These are phyloP conservation scores for Fusarium sp. DNA, from an alignment of 2,329 filamentous ascomycete genomes.

Conservation along the genomic window DNA sequence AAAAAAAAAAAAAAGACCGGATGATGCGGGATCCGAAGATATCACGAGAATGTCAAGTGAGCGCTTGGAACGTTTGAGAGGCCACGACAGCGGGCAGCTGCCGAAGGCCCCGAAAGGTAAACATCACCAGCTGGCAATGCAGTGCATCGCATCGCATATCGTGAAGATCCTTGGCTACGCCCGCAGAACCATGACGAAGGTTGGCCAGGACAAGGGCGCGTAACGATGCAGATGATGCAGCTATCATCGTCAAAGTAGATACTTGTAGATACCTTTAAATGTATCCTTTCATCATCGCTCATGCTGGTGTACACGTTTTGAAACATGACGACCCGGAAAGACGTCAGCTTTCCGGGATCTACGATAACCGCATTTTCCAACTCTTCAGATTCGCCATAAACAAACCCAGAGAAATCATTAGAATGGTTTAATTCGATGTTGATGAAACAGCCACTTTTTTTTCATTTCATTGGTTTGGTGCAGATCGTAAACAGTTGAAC, in stretches of 20 bases:
- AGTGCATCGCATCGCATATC: not conserved
- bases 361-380: constrained; percentile 14
- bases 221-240: not conserved
- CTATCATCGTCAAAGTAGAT: not conserved
- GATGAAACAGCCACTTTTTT: constrained; percentile 22
- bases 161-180: not conserved
- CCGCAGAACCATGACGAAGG: not conserved
- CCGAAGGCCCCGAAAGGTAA: not conserved
- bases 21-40: not conserved
- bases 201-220: not conserved
- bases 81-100: not conserved
- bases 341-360: constrained; percentile 31
- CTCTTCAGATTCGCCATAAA: not conserved
- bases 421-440: not conserved
- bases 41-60: not conserved
- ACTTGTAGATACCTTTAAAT: not conserved
- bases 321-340: constrained; percentile 25
- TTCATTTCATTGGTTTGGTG: not conserved
- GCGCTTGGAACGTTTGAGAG: not conserved
- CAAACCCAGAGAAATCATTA: not conserved
- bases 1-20: not conserved
- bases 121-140: not conserved
- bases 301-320: constrained; percentile 13
- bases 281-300: constrained; percentile 11
- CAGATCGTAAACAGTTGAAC: not conserved